A percentile compares a stretch with the other conserved stretches of the same genome.
phyloP scores from a whole-genome alignment of 2,329 filamentous ascomycete genomes.

The Phoma sp. region DNA sequence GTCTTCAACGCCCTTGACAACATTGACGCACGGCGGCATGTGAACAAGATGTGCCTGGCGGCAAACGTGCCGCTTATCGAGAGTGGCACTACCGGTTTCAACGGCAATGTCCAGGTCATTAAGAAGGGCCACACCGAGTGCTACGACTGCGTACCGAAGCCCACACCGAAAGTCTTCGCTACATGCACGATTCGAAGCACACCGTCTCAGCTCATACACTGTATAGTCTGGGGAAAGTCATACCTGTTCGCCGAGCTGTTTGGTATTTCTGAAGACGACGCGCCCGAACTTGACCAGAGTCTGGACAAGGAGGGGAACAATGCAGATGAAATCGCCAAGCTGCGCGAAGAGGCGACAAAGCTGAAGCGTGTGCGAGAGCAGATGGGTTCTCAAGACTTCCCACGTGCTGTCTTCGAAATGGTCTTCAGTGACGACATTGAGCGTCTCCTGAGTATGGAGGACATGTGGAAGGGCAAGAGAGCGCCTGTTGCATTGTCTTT shows the following conservation, averaged over 20 bases:
- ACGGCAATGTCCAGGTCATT: constrained; percentile 96
- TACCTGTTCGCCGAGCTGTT: constrained; percentile 96
- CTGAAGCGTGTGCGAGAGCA: constrained; percentile 82
- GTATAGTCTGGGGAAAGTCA: constrained; percentile 98
- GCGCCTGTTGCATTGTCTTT: constrained; percentile 77
- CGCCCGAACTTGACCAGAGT: constrained; percentile 77
- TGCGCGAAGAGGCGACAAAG: constrained; percentile 82
- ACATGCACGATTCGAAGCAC: constrained; percentile 98
- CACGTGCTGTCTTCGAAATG: constrained; percentile 85
- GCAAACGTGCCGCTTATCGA: constrained; percentile 91
- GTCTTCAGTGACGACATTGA: constrained; percentile 87
- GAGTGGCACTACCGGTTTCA: constrained; percentile 96
- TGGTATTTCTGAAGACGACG: constrained; percentile 85
- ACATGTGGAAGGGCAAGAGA: constrained; percentile 91
- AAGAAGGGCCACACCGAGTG: constrained; percentile 90
- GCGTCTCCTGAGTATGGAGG: constrained; percentile 82
- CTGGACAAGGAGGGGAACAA: constrained; percentile 84
- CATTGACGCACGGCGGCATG: constrained; percentile 88
- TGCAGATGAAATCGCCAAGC: constrained; percentile 82
- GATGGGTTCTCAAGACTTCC: constrained; percentile 78
- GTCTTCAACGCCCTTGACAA: constrained; percentile 99
- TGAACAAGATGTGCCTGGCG: constrained; percentile 96
- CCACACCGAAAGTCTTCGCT: constrained; percentile 88
- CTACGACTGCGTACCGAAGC: constrained; percentile 92
- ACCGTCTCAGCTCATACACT: constrained; percentile 94